phyloP scores from a whole-genome alignment of 257 asterid genomes.

The Nicotiana undulata region DNA sequence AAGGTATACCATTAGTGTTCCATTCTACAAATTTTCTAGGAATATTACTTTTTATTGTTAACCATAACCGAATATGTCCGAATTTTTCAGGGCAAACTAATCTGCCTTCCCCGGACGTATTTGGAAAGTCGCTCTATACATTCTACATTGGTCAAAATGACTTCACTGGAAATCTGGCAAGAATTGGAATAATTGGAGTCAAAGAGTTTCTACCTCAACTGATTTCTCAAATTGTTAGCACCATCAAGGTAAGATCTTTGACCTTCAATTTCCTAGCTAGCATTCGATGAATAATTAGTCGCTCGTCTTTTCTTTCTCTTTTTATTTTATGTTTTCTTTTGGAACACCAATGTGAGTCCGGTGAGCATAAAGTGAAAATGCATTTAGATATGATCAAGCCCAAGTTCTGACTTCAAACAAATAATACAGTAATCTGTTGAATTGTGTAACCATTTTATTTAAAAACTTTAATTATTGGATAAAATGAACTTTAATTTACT shows the following conservation, averaged over 20 bases:
- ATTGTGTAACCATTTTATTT: too few species aligned
- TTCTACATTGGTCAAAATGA: constrained; percentile 72
- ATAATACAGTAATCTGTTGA: too few species aligned
- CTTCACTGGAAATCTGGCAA: constrained; percentile 35
- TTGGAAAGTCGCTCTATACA: constrained; percentile 54
- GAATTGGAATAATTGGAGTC: constrained; percentile 37
- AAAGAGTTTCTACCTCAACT: constrained; percentile 35
- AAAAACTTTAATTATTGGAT: too few species aligned
- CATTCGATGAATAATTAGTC: background rate
- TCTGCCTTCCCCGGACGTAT: constrained; percentile 51
- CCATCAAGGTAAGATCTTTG: constrained; percentile 40
- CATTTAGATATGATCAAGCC: too few species aligned
- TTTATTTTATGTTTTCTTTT: too few species aligned
- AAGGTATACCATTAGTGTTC: constrained; percentile 17
- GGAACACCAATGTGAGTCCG: too few species aligned
- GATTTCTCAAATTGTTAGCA: constrained; percentile 29
- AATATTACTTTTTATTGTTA: background rate
- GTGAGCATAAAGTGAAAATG: too few species aligned
- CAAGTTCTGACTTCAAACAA: too few species aligned
- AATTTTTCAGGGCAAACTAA: constrained; percentile 20
- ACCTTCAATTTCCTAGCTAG: too few species aligned
- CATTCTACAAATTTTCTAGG: background rate
- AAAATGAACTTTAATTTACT: too few species aligned
- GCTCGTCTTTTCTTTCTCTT: too few species aligned
- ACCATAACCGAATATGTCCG: background rate